These are phyloP conservation scores for Orbilia oligospora DNA, from an alignment of 2,329 filamentous ascomycete species.

Conservation along the genomic window DNA sequence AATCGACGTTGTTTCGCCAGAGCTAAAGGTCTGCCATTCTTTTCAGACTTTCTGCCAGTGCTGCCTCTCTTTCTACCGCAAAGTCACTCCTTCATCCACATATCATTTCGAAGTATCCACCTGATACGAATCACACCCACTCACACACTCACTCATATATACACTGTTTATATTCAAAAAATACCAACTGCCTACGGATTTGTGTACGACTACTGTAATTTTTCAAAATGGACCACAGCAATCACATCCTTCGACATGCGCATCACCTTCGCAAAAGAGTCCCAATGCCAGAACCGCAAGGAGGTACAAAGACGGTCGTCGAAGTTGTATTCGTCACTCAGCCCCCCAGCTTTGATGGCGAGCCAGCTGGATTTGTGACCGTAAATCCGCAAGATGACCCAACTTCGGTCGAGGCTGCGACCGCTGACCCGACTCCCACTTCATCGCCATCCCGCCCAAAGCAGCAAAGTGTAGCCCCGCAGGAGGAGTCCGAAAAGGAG, in stretches of 20 bases:
- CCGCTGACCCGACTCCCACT: conserved; percentile 3
- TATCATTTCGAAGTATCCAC: conserved; percentile 28
- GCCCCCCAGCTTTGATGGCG: conserved; percentile 37
- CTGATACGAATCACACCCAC: conserved; percentile 18
- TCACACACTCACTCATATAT: not conserved
- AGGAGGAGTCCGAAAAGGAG: conserved; percentile 29
- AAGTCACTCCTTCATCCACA: conserved; percentile 46
- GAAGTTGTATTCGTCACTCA: conserved; percentile 60
- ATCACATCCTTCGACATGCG: conserved; percentile 51
- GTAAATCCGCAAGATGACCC: conserved; percentile 11
- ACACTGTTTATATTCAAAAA: conserved; percentile 38
- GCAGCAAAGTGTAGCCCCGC: conserved; percentile 37
- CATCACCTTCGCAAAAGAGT: conserved; percentile 54
- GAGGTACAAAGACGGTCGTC: conserved; percentile 57
- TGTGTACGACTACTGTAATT: conserved; percentile 51
- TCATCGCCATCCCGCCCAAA: conserved; percentile 26
- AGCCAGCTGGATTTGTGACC: conserved; percentile 36
- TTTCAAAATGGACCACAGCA: conserved; percentile 56
- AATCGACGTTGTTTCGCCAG: conserved; percentile 57
- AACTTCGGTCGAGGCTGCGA: conserved; percentile 1
- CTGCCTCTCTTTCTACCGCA: conserved; percentile 51
- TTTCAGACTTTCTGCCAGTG: conserved; percentile 60
- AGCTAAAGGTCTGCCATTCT: conserved; percentile 59
- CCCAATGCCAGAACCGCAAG: conserved; percentile 36
- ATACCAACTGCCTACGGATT: conserved; percentile 22